These are phyloP conservation scores for Aspergillus cejpii DNA, from an alignment of 2,329 filamentous ascomycete genomes.

Conservation along the genomic window DNA sequence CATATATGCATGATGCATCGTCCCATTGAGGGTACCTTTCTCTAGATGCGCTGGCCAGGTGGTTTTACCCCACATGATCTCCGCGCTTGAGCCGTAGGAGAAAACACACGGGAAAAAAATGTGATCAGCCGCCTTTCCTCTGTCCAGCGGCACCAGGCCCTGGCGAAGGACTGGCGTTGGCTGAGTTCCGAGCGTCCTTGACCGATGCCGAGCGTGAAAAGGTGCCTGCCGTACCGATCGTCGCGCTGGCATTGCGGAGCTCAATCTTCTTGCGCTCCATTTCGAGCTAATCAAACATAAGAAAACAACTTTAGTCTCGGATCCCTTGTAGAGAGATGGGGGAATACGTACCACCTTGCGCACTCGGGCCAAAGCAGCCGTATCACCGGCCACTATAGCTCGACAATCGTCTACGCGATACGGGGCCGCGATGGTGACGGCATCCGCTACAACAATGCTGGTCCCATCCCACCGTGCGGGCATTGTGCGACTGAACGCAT, in stretches of 20 bases:
- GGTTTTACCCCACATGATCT: neutral
- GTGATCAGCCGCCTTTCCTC: conserved; percentile 27
- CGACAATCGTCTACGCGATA: conserved; percentile 53
- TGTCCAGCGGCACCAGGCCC: conserved; percentile 24
- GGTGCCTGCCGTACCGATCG: conserved; percentile 30
- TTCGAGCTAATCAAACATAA: too few relatives aligned
- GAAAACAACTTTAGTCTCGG: too few relatives aligned
- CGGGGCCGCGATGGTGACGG: conserved; percentile 53
- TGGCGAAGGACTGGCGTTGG: conserved; percentile 15
- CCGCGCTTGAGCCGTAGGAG: neutral
- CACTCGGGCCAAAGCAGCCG: conserved; percentile 40
- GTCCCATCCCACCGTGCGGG: conserved; percentile 55
- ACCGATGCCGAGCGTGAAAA: conserved; percentile 14
- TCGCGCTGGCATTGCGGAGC: conserved; percentile 38
- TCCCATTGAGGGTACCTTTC: neutral
- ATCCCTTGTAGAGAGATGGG: neutral
- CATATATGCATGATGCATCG: neutral
- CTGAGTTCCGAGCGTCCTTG: conserved; percentile 9
- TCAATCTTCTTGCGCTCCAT: conserved; percentile 47
- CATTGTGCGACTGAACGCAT: conserved; percentile 55
- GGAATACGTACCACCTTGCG: conserved; percentile 43
- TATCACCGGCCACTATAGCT: conserved; percentile 36
- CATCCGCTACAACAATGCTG: conserved; percentile 55
- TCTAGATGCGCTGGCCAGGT: neutral
- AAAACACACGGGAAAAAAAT: neutral